These are phyloP conservation scores for Protostelium mycophagum DNA, from an alignment of 78 protist species.

Conservation along the genomic window DNA sequence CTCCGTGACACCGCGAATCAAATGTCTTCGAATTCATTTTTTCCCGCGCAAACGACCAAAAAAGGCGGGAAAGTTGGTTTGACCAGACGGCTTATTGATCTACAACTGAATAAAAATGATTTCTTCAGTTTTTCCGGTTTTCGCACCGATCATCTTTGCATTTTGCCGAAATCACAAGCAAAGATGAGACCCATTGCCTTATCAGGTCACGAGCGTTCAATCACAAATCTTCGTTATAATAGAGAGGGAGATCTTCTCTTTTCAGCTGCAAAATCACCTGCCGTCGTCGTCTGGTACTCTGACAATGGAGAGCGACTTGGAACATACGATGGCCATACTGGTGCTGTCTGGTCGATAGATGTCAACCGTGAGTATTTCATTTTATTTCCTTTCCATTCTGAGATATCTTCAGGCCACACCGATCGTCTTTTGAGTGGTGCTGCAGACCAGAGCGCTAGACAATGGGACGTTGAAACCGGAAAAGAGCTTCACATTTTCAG, in stretches of 20 bases:
- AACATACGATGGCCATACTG: conserved; percentile 76
- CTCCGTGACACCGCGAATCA: background rate
- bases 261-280: conserved; percentile 72
- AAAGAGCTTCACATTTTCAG: conserved; percentile 9
- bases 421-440: conserved; percentile 69
- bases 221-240: conserved; percentile 86
- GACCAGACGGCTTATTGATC: background rate
- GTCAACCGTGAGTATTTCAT: conserved; percentile 43
- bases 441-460: conserved; percentile 50
- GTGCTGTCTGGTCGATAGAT: conserved; percentile 81
- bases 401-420: conserved; percentile 18
- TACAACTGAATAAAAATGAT: background rate
- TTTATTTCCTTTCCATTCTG: background rate
- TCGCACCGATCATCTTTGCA: background rate
- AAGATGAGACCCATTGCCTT: conserved; percentile 75
- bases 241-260: conserved; percentile 94
- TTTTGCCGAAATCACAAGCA: background rate
- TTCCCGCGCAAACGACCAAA: background rate
- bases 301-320: conserved; percentile 91
- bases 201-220: conserved; percentile 87
- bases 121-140: background rate
- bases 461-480: conserved; percentile 89
- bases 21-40: too few relatives aligned
- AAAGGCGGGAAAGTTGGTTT: background rate
- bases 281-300: conserved; percentile 71